Evolutionary conservation across 148 eudicot species (phyloP).

Genomic region (Camellia sinensis): DNA sequence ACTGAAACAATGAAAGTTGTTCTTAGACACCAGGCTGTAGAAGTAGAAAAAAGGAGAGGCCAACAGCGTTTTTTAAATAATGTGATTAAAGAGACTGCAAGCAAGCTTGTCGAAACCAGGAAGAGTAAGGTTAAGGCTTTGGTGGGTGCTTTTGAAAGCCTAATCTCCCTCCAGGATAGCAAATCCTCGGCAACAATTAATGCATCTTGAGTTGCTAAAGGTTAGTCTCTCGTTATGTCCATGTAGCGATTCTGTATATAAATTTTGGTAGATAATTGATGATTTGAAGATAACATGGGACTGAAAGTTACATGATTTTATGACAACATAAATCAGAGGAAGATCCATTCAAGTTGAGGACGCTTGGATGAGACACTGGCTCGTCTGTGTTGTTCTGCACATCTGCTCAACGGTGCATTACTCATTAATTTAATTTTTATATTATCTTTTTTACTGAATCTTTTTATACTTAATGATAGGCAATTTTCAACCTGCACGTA

Average conservation of each 20-base stretch:
- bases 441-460: background rate
- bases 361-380: background rate
- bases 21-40: conserved; percentile 51
- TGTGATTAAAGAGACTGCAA: conserved; percentile 79
- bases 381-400: conserved; percentile 7
- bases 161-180: conserved; percentile 51
- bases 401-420: background rate
- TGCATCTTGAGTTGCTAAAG: conserved; percentile 27
- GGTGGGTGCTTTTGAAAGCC: conserved; percentile 80
- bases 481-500: background rate
- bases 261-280: conserved; percentile 16
- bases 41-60: conserved; percentile 34
- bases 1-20: conserved; percentile 33
- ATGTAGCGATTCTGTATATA: background rate
- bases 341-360: background rate
- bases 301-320: background rate
- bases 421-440: background rate
- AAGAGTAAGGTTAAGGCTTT: conserved; percentile 86
- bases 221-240: background rate
- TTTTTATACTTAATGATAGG: background rate
- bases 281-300: conserved; percentile 19
- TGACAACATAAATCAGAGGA: background rate
- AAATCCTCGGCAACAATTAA: conserved; percentile 34
- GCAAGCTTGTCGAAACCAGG: conserved; percentile 58
- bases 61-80: conserved; percentile 39